Base-by-base conservation (phyloP, 768 basidiomycete genomes). In the Pleurotus cornucopiae region DNA sequence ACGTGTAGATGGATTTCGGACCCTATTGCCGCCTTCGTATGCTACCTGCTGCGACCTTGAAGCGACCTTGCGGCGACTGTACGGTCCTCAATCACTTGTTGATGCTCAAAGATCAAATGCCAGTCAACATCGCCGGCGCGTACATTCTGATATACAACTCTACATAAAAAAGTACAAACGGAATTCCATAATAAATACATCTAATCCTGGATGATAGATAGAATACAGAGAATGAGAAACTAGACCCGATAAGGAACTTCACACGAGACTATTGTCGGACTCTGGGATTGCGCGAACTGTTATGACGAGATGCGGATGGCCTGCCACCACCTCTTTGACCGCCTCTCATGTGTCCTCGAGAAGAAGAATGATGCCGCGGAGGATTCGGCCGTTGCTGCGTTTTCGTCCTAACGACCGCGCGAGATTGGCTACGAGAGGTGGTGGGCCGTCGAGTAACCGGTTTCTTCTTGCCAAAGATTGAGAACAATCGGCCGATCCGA, bases 401-500 rank as follows among this genome's bases (percentile, higher is more conserved):
- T 39, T 41, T 53, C 38, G 37, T 11, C 39, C 51, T 53, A 16
- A 53, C 51, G 18, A 53, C 51, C 7, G 51, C 51, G 14, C 51
- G 51, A 41, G 51, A 53, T 53, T 53, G 51, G 18, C 37, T 38
- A 23, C 51, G 51, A 25, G 16, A 16, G 16, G 23, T 38, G 38
- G 51, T 53, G 12, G n/a, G 13, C 37, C 51, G 51, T 40, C 51
- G 16, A 18, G n/a, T n/a, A 16, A 40, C 21, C 43, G 54, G 46
- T 20, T 49, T 48, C 51, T 52, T 55, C 21, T 26, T 14, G 18
- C 49, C 51, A 46, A 60, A 57, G 6, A 60, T n/a, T 18, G 59
- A 60, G 21, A 57, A 46, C 30, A 52, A 21, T 18, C 62, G 62
- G 18, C 60, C 55, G 39, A 56, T 13, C 26, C 58, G 23, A 34